A percentile compares a stretch with the other conserved stretches of the same genome.
phyloP scores from a whole-genome alignment of 495 filamentous ascomycete species.

The Penicillium goetzii region DNA sequence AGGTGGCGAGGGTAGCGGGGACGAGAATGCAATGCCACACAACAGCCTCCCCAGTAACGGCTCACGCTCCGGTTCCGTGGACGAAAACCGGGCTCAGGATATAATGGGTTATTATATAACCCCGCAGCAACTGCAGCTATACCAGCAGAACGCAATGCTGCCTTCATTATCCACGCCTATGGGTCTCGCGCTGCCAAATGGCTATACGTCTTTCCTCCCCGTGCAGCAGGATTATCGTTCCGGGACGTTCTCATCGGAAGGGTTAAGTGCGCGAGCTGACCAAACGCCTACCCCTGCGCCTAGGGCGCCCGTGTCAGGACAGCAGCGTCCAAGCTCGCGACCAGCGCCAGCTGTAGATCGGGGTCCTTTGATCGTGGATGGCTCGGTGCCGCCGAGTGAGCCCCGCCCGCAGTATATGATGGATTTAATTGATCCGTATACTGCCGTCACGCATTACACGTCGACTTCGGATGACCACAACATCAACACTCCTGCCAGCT shows the following conservation, averaged over 20 bases:
- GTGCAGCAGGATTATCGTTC: slow-evolving; percentile 47
- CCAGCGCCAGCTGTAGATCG: slow-evolving; percentile 35
- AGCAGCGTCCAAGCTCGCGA: slow-evolving; percentile 28
- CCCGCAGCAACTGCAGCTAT: slow-evolving; percentile 56
- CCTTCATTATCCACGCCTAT: slow-evolving; percentile 46
- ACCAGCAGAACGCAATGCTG: slow-evolving; percentile 49
- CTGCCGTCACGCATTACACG: slow-evolving; percentile 37
- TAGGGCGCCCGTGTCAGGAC: slow-evolving; percentile 26
- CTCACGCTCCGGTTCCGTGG: slow-evolving; percentile 45
- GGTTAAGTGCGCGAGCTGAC: slow-evolving; percentile 30
- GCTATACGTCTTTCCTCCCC: slow-evolving; percentile 49
- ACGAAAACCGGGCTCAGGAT: slow-evolving; percentile 57
- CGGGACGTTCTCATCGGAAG: slow-evolving; percentile 37
- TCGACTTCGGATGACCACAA: slow-evolving; percentile 49
- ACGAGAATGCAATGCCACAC: slow-evolving; percentile 48
- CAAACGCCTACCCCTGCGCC: slow-evolving; percentile 21
- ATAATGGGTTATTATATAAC: slow-evolving; percentile 69
- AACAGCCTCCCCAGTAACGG: slow-evolving; percentile 43
- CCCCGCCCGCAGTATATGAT: slow-evolving; percentile 30
- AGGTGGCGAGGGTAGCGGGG: slow-evolving; percentile 43
- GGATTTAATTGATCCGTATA: slow-evolving; percentile 41
- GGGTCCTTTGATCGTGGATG: slow-evolving; percentile 51
- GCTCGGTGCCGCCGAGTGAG: slow-evolving; percentile 47
- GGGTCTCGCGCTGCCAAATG: slow-evolving; percentile 52
- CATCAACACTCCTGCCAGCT: slow-evolving; percentile 46